Conservation (phyloP, 352 stramenopile species). For the Saprolegnia diclina region DNA sequence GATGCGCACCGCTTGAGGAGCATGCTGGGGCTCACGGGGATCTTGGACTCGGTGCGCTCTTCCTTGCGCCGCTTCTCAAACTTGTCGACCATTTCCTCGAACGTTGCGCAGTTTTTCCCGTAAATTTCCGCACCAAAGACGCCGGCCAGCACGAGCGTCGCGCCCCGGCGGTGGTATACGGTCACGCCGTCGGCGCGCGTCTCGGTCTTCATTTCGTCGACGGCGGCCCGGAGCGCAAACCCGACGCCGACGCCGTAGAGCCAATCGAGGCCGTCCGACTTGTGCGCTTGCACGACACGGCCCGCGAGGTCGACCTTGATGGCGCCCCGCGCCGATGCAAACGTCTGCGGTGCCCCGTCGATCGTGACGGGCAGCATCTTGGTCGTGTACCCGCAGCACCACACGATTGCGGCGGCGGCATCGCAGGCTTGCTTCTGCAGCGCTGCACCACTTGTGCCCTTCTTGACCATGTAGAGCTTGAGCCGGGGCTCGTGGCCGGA, state of each 20-base stretch:
- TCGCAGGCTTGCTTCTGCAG: constrained; percentile 62
- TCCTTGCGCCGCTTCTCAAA: constrained; percentile 21
- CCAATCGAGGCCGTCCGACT: constrained; percentile 26
- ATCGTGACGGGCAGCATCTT: constrained; percentile 53
- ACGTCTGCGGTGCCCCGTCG: constrained; percentile 37
- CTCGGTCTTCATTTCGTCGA: constrained; percentile 74
- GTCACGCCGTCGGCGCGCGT: constrained; percentile 77
- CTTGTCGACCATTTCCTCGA: constrained; percentile 85
- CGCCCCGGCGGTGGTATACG: constrained; percentile 79
- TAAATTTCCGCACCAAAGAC: constrained; percentile 59
- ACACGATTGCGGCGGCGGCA: constrained; percentile 65
- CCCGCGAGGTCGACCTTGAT: constrained; percentile 61
- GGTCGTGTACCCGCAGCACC: constrained; percentile 74
- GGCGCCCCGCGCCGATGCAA: constrained; percentile 49
- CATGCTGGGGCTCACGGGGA: not conserved
- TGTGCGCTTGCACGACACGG: constrained; percentile 32
- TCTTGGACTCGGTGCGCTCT: constrained; percentile 1
- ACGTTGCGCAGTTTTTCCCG: constrained; percentile 46
- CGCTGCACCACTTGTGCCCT: constrained; percentile 37
- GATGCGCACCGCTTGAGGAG: constrained; percentile 9
- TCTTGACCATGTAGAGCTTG: constrained; percentile 68
- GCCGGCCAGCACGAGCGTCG: constrained; percentile 57
- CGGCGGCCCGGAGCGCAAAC: constrained; percentile 63
- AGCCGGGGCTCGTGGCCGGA: constrained; percentile 53
- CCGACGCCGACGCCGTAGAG: constrained; percentile 69